A percentile compares a stretch with the other conserved stretches of the same genome.
These are phyloP conservation scores for Yamadazyma nakazawae DNA, from an alignment of 805 yeast species.

Conservation along the genomic window DNA sequence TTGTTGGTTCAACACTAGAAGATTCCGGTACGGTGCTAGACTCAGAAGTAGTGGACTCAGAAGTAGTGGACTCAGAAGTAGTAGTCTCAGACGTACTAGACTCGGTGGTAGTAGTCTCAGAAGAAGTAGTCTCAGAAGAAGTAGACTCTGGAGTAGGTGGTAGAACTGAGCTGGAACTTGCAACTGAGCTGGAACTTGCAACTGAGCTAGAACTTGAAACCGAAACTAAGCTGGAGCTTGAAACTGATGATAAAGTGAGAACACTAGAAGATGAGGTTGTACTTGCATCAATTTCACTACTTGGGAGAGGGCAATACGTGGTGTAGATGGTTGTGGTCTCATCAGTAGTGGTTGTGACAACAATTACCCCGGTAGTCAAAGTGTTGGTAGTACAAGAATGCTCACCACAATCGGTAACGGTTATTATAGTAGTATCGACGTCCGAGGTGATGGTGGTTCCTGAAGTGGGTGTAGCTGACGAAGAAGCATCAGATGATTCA, in stretches of 20 bases:
- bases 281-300: conserved; percentile 10
- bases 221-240: too few species aligned
- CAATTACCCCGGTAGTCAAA: conserved; percentile 24
- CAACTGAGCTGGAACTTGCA: too few species aligned
- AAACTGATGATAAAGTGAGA: too few species aligned
- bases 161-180: too few species aligned
- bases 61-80: too few species aligned
- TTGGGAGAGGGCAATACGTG: conserved; percentile 21
- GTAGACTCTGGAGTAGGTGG: too few species aligned
- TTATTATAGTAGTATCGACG: conserved; percentile 20
- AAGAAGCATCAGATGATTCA: conserved; percentile 1
- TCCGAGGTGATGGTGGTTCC: conserved; percentile 4
- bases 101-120: too few species aligned
- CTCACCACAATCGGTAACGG: conserved; percentile 26
- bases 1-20: neutral
- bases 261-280: too few species aligned
- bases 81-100: too few species aligned
- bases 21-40: neutral
- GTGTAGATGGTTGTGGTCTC: conserved; percentile 21
- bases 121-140: too few species aligned
- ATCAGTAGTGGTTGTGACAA: conserved; percentile 16
- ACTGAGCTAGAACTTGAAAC: too few species aligned
- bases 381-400: conserved; percentile 19
- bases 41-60: too few species aligned
- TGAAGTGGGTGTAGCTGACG: conserved; percentile 1